phyloP scores from a whole-genome alignment of 129 eudicot genomes.

The Helianthus tuberosus region DNA sequence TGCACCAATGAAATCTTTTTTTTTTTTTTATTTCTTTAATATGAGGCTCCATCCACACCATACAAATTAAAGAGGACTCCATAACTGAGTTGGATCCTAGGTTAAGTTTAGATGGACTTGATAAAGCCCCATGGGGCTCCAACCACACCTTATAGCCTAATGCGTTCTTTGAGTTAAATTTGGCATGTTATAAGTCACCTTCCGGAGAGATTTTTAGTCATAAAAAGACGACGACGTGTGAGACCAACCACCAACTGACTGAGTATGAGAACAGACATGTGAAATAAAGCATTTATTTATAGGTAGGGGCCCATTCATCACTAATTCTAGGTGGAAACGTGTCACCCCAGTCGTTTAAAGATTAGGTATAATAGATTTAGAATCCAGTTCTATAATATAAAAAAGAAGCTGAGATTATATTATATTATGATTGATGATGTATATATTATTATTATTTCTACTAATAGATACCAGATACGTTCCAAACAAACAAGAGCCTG shows the following conservation, averaged over 20 bases:
- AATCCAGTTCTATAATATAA: constrained; percentile 13
- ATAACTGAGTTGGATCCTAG: too few relatives aligned
- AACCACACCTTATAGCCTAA: too few relatives aligned
- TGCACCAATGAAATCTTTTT: too few relatives aligned
- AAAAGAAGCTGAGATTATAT: not conserved
- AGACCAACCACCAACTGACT: not conserved
- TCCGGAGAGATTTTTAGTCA: not conserved
- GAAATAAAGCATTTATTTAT: constrained; percentile 6
- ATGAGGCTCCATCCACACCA: too few relatives aligned
- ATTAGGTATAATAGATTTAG: constrained; percentile 4
- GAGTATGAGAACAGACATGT: not conserved
- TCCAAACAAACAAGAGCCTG: not conserved
- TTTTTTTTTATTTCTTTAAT: too few relatives aligned
- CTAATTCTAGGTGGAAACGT: constrained; percentile 24
- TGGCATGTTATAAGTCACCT: too few relatives aligned
- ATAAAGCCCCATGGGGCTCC: too few relatives aligned
- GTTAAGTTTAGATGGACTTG: too few relatives aligned
- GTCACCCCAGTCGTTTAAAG: constrained; percentile 11
- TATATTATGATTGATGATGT: not conserved
- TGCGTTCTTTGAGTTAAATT: too few relatives aligned
- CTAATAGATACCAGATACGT: not conserved
- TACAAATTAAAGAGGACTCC: too few relatives aligned
- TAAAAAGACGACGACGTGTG: not conserved
- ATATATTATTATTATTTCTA: constrained; percentile 4
- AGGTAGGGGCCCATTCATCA: constrained; percentile 6